A percentile compares a stretch with the other conserved stretches of the same genome.
These are phyloP conservation scores for Daldinia decipiens DNA, from an alignment of 495 filamentous ascomycete genomes.

Conservation along the genomic window DNA sequence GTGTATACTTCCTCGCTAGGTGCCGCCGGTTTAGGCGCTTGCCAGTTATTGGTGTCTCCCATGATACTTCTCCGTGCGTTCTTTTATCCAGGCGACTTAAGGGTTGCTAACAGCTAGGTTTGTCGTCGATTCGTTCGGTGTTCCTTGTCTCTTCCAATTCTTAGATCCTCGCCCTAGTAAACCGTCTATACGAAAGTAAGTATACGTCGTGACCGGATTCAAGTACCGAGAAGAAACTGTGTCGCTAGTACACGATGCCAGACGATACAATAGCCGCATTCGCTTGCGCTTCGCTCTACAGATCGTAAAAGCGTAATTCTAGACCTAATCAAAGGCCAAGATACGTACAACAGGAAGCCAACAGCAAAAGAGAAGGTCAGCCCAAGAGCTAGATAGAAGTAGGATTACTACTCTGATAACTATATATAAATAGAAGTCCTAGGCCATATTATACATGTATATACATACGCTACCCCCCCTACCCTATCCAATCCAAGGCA, in stretches of 20 bases:
- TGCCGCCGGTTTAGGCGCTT: constrained; percentile 6
- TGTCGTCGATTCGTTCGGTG: background rate
- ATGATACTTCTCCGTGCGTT: constrained; percentile 1
- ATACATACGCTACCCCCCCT: background rate
- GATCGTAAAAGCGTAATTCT: background rate
- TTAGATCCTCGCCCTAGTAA: background rate
- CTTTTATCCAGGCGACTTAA: background rate
- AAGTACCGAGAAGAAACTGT: background rate
- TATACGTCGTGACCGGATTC: background rate
- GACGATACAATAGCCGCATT: background rate
- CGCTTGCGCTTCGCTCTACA: background rate
- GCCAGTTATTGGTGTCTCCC: constrained; percentile 13
- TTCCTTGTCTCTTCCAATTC: background rate
- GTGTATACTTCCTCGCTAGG: constrained; percentile 14
- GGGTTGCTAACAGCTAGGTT: background rate
- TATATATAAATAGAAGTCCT: constrained; percentile 1
- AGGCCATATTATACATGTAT: background rate
- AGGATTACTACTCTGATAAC: background rate
- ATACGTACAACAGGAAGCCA: background rate
- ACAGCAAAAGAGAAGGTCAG: background rate
- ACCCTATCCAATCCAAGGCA: background rate
- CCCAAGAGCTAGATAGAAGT: background rate
- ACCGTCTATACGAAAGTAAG: background rate
- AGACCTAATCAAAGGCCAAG: background rate
- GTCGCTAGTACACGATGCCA: background rate